Evolutionary conservation across 352 stramenopile species (phyloP).

Genomic region (Phytophthora pisi): DNA sequence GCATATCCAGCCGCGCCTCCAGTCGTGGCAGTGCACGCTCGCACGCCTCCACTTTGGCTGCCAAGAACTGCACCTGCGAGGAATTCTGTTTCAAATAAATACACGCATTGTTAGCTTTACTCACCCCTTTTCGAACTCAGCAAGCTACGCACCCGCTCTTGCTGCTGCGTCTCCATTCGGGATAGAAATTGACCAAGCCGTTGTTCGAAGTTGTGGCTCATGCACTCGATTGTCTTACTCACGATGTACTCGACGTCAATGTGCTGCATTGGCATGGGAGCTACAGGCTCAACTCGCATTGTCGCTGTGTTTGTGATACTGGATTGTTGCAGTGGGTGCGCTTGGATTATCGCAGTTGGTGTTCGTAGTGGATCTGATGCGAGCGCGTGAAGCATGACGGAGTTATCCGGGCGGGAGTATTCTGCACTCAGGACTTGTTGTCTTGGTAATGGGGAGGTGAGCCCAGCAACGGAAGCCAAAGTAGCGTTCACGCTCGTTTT

Average conservation of each 20-base stretch:
- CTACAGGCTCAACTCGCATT: constrained; percentile 7
- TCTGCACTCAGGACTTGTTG: constrained; percentile 3
- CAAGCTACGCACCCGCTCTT: constrained; percentile 45
- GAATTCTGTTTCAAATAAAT: constrained; percentile 35
- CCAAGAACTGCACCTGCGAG: constrained; percentile 55
- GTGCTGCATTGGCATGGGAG: constrained; percentile 36
- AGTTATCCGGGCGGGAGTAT: constrained; percentile 9
- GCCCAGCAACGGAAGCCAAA: constrained; percentile 21
- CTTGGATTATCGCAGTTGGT: constrained; percentile 18
- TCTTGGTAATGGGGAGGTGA: constrained; percentile 7
- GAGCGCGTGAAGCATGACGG: constrained; percentile 15
- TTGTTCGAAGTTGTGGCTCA: constrained; percentile 73
- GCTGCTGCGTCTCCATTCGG: constrained; percentile 65
- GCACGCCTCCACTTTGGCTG: constrained; percentile 64
- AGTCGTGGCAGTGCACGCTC: constrained; percentile 66
- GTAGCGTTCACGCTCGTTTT: constrained; percentile 30
- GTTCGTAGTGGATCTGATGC: constrained; percentile 6
- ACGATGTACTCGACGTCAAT: constrained; percentile 70
- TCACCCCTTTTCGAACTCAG: background rate
- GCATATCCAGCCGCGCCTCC: constrained; percentile 62
- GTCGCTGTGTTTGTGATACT: constrained; percentile 11
- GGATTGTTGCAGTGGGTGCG: constrained; percentile 8
- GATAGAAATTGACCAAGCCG: constrained; percentile 58
- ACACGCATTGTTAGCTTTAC: constrained; percentile 4
- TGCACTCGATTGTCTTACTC: constrained; percentile 66